Conservation (phyloP, 306 rosid genomes). For the Biancaea sappan region DNA sequence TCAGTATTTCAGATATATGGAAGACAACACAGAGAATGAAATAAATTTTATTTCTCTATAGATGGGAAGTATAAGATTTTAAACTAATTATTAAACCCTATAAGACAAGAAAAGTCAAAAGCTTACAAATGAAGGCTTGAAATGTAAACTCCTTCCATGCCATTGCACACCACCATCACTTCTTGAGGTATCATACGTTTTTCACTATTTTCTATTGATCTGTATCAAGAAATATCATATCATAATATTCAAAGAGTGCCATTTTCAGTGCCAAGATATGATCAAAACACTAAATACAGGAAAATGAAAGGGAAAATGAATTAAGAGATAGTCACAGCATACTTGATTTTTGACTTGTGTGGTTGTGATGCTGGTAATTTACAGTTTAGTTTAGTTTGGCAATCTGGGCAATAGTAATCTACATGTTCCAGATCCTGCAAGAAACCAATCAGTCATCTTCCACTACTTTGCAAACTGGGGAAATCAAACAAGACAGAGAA, state of each 20-base stretch:
- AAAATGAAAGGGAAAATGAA: constrained; percentile 22
- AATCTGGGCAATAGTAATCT: constrained; percentile 88
- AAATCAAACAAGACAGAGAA: constrained; percentile 32
- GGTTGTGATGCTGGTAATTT: constrained; percentile 46
- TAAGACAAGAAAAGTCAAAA: constrained; percentile 21
- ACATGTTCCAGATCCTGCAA: constrained; percentile 66
- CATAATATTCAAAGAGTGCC: constrained; percentile 29
- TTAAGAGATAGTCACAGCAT: constrained; percentile 30
- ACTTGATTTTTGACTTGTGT: constrained; percentile 52
- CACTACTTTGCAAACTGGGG: constrained; percentile 24
- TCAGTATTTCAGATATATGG: neutral
- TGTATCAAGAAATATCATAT: constrained; percentile 41
- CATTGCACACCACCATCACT: constrained; percentile 84
- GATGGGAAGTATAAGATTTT: constrained; percentile 8
- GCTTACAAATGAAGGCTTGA: constrained; percentile 80
- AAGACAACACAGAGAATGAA: neutral
- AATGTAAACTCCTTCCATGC: constrained; percentile 74
- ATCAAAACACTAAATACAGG: constrained; percentile 1
- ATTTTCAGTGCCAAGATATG: neutral
- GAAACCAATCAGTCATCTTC: constrained; percentile 26
- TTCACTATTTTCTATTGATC: constrained; percentile 42
- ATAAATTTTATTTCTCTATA: neutral
- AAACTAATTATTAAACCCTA: constrained; percentile 8
- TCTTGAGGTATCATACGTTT: constrained; percentile 55
- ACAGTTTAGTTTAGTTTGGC: constrained; percentile 55